Conservation (phyloP, 345 rosid species). For the Brassica nigra region DNA sequence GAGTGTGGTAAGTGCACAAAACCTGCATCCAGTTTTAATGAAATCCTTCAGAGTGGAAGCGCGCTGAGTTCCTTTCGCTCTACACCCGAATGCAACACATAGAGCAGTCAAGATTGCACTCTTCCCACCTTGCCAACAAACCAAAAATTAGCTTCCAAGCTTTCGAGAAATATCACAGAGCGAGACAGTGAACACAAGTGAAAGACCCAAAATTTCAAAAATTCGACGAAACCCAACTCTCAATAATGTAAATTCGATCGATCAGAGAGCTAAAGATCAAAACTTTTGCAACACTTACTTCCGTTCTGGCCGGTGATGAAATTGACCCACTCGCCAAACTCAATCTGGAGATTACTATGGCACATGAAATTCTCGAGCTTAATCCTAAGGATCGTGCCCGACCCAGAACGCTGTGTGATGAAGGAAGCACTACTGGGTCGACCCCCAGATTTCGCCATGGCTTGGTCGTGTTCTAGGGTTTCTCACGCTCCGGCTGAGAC, state of each 20-base stretch:
- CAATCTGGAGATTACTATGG: constrained; percentile 76
- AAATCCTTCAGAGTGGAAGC: constrained; percentile 81
- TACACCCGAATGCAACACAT: constrained; percentile 86
- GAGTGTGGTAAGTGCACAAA: constrained; percentile 11
- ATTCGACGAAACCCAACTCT: constrained; percentile 12
- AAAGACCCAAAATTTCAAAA: neutral
- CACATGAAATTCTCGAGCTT: constrained; percentile 93
- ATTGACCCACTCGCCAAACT: constrained; percentile 85
- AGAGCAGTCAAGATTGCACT: constrained; percentile 92
- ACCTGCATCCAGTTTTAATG: constrained; percentile 93
- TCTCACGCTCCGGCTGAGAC: constrained; percentile 1
- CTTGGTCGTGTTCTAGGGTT: constrained; percentile 14
- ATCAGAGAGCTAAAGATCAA: neutral
- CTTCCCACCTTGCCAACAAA: constrained; percentile 62
- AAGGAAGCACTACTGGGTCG: constrained; percentile 21
- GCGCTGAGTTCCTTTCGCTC: constrained; percentile 90
- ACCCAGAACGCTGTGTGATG: constrained; percentile 50
- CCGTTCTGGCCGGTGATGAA: constrained; percentile 97
- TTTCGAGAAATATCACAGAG: neutral
- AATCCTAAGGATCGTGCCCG: constrained; percentile 70
- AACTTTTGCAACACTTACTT: constrained; percentile 47
- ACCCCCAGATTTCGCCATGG: constrained; percentile 56
- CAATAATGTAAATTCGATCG: neutral
- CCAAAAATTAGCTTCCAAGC: too few relatives aligned
- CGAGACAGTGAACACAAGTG: neutral